Conservation (phyloP, 2,329 filamentous ascomycete species). For the Fusarium subtropicale region DNA sequence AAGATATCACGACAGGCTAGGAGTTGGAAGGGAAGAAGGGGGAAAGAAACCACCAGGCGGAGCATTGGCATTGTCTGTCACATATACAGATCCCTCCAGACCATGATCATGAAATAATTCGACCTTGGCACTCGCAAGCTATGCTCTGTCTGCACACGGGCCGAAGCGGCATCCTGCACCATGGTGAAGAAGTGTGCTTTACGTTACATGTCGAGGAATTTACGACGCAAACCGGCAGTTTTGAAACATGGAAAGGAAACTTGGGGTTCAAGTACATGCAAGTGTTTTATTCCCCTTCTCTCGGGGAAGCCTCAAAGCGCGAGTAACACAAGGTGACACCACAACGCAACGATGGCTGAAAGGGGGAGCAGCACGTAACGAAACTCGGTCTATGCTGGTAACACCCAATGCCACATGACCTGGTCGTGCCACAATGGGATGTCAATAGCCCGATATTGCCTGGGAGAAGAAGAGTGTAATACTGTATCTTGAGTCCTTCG, state of each 20-base stretch:
- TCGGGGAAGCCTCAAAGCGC: neutral
- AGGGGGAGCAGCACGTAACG: neutral
- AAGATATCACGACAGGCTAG: constrained; percentile 41
- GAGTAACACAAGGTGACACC: constrained; percentile 12
- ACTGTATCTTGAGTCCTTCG: neutral
- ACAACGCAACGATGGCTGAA: constrained; percentile 1
- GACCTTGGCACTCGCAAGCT: constrained; percentile 11
- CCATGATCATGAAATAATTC: constrained; percentile 27
- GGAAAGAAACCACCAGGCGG: constrained; percentile 9
- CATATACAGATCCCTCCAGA: constrained; percentile 16
- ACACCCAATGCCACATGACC: constrained; percentile 12
- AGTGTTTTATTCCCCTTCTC: neutral
- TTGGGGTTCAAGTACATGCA: constrained; percentile 1
- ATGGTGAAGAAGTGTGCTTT: constrained; percentile 26
- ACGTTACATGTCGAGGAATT: constrained; percentile 13
- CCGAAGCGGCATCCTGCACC: neutral
- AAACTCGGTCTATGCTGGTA: neutral
- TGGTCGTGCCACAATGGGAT: constrained; percentile 10
- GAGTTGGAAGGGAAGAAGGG: constrained; percentile 32
- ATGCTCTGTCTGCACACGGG: neutral
- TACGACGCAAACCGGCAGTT: constrained; percentile 1
- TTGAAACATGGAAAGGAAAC: constrained; percentile 11
- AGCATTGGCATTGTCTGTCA: constrained; percentile 20
- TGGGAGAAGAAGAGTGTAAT: neutral
- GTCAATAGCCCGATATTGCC: neutral